phyloP scores from a whole-genome alignment of 257 asterid species.

The Cruciata laevipes region DNA sequence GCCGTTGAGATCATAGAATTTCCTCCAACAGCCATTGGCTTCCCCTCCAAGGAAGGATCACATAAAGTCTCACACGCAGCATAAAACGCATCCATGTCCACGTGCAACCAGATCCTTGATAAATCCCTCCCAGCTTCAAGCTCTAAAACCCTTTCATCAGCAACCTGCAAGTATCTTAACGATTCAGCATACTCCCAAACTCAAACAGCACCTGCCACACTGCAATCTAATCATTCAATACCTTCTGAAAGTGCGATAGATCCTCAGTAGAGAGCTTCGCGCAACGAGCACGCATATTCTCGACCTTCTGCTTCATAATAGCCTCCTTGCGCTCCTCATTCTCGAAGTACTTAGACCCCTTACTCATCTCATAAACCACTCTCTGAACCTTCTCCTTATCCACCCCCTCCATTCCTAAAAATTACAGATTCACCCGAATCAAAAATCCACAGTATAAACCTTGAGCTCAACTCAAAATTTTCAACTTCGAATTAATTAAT shows the following conservation, averaged over 20 bases:
- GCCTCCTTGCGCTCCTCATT: conserved; percentile 86
- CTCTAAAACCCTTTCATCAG: conserved; percentile 62
- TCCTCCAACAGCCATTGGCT: conserved; percentile 97
- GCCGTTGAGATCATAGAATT: conserved; percentile 97
- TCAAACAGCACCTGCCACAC: neutral
- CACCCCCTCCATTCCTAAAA: conserved; percentile 96
- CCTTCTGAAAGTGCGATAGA: conserved; percentile 60
- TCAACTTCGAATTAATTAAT: neutral
- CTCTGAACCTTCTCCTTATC: conserved; percentile 98
- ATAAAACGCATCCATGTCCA: conserved; percentile 98
- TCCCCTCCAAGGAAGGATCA: conserved; percentile 64
- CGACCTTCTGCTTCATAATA: conserved; percentile 65
- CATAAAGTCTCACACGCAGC: conserved; percentile 87
- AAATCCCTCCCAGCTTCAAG: conserved; percentile 78
- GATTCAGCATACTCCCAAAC: neutral
- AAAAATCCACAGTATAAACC: neutral
- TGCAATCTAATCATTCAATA: conserved; percentile 7
- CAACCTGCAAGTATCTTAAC: conserved; percentile 38
- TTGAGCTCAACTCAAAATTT: neutral
- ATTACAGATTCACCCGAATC: conserved; percentile 5
- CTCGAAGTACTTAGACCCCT: conserved; percentile 88
- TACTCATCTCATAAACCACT: conserved; percentile 93
- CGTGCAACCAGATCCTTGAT: conserved; percentile 87
- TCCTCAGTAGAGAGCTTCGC: conserved; percentile 53
- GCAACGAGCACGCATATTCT: conserved; percentile 54